Evolutionary conservation across 164 flowering plant species (phyloP).

Genomic region (Aristolochia fimbriata): DNA sequence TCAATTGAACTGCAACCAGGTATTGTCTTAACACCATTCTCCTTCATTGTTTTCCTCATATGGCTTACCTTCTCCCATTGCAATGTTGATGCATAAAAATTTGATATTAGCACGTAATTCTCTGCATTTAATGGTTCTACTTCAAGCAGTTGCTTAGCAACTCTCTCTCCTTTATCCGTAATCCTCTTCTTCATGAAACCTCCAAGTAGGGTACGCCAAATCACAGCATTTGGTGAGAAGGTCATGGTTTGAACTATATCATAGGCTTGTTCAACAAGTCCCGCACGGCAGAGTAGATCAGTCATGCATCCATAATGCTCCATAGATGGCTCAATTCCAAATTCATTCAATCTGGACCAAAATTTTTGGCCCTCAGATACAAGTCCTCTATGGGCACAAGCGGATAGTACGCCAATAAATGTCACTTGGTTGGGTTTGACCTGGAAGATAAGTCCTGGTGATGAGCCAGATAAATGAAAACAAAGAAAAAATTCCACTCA

Average conservation of each 20-base stretch:
- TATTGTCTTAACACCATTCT: constrained; percentile 21
- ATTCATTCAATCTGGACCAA: constrained; percentile 28
- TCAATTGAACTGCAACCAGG: constrained; percentile 44
- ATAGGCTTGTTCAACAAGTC: constrained; percentile 26
- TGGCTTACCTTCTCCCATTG: constrained; percentile 30
- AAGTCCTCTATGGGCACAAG: constrained; percentile 37
- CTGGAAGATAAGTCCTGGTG: constrained; percentile 11
- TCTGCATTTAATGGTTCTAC: constrained; percentile 35
- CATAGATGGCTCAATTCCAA: constrained; percentile 29
- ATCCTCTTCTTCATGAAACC: constrained; percentile 24
- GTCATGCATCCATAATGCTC: constrained; percentile 50
- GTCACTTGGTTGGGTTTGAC: constrained; percentile 33
- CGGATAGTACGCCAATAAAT: constrained; percentile 35
- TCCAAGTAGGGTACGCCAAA: constrained; percentile 37
- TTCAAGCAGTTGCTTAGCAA: constrained; percentile 26
- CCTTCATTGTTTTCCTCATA: constrained; percentile 37
- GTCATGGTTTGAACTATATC: constrained; percentile 23
- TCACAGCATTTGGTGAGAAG: constrained; percentile 21
- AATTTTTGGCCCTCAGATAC: constrained; percentile 23
- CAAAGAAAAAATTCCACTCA: not conserved
- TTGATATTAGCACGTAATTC: constrained; percentile 32
- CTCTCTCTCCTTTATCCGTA: constrained; percentile 21
- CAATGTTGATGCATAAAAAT: constrained; percentile 25
- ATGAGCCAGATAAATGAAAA: not conserved
- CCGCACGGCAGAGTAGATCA: constrained; percentile 36